These are phyloP conservation scores for Chlamydomonas sp. DNA, from an alignment of 139 green algal genomes.

Conservation along the genomic window DNA sequence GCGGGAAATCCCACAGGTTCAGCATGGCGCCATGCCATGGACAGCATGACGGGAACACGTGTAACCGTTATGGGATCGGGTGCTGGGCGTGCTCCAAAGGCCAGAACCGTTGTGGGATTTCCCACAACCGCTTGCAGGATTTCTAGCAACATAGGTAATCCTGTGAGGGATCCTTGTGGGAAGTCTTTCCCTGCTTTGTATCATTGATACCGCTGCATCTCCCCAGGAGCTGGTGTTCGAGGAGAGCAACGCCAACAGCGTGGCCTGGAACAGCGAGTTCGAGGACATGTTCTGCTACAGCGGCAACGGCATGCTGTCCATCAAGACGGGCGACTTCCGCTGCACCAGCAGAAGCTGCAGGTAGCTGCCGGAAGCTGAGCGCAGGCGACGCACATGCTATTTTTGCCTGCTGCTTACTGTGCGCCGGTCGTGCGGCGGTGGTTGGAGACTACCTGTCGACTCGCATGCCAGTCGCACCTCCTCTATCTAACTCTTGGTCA, in stretches of 20 bases:
- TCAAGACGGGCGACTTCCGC: slow-evolving; percentile 83
- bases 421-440: too few species aligned
- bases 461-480: too few species aligned
- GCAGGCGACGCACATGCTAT: not conserved
- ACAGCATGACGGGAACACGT: too few species aligned
- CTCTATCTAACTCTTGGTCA: too few species aligned
- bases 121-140: not conserved
- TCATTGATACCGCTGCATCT: not conserved
- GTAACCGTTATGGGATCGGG: too few species aligned
- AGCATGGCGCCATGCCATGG: too few species aligned
- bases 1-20: too few species aligned
- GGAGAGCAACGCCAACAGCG: slow-evolving; percentile 78
- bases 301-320: slow-evolving; percentile 77
- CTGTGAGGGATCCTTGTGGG: too few species aligned
- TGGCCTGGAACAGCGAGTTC: slow-evolving; percentile 85
- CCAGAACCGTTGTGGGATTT: not conserved
- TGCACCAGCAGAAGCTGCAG: slow-evolving; percentile 84
- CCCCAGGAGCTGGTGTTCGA: slow-evolving; percentile 67
- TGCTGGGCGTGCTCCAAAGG: too few species aligned
- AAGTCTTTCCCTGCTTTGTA: not conserved
- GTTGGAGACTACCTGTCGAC: too few species aligned
- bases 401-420: not conserved
- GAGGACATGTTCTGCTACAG: slow-evolving; percentile 91
- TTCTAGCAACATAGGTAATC: not conserved
- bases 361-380: not conserved